Evolutionary conservation across 2,329 filamentous ascomycete genomes (phyloP), one percentile per base, ranked within the genome.

Genomic region (Colletotrichum siamense): DNA sequence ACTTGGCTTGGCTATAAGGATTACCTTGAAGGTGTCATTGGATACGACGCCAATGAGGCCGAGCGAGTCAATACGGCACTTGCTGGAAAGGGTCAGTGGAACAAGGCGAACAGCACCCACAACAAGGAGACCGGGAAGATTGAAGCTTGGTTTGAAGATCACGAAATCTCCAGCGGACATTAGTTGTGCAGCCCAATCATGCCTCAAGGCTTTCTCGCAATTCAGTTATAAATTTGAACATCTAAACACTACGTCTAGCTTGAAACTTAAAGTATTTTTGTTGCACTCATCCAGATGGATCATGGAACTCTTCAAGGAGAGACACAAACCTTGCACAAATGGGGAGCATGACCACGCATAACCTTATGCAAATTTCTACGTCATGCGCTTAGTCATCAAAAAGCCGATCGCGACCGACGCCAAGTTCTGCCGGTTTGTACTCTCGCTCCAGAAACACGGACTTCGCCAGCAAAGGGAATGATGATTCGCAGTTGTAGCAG

Each of bases 341-440:
- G 18, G 34, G 28, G 28, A 36, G 28, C 30, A 32, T 34, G 18
- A 62, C 30, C 18, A 8, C 28, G 59, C 59, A 62, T 34, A 26
- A 39, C 15, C 32, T 26, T 44, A 63, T 52, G 44, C 52, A 61
- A 22, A 32, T 16, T 18, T 8, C 57, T 13, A 59, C 49, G 70
- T 55, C 49, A 62, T 8, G 16, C 30, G 71, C 74, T 76, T 44
- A 76, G 70, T 76, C 74, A 76, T 30, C 59, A 1, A 8, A 3
- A 49, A 61, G 22, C 73, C 70, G 71, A 69, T 61, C 74, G 49
- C 74, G 74, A 65, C 74, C 70, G 74, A 74, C 28, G 70, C 70
- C 74, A 76, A 74, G 70, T 76, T 76, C 65, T 76, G 63, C 12
- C 74, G 64, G 61, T 36, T 62, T 10, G 57, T 26, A 36, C 61